Base-by-base conservation (phyloP, 2,329 filamentous ascomycete genomes). In the Talaromyces piceae region DNA sequence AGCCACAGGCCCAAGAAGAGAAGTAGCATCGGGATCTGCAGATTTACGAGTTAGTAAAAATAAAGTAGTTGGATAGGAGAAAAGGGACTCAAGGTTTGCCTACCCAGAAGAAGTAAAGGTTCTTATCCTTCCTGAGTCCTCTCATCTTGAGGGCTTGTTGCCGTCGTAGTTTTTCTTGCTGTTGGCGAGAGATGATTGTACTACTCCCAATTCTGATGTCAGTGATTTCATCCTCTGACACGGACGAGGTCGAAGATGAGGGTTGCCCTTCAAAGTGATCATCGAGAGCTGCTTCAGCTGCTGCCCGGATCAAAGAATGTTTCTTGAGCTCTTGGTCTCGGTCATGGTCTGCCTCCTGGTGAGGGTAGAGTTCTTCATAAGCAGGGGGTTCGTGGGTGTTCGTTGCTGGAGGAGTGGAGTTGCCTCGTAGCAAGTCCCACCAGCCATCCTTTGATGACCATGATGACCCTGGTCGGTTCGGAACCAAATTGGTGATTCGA, bases 281-380 rank as follows among this genome's bases (percentile, higher is more conserved):
- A 56, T 76, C 73, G 23, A 71, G 49, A 22, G 67, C 69, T 18
- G 72, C 68, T 45, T 76, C 73, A 2, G 69, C 61, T 18, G 69
- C 71, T 5, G 73, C 73, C 50, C 64, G 66, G 11, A 74, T 47
- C 37, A 71, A 58, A n/a, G 67, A 70, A 8, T 63, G 64, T 50
- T 73, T 73, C 52, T 76, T 74, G 5, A 72, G 59, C 33, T 54
- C 52, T 18, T 41, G 52, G 25, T 69, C 69, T 31, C 61, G 64
- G 43, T 73, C 70, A 41, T 63, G 66, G 20, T 59, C 59, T 26
- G 58, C 53, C 27, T 65, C 65, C 22, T 69, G 63, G 37, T 66
- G 64, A 4, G 86, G 87, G 64, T 83, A 93, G 25, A 93, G 80
- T 45, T 91, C 88, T 49, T 90, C 83, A 57, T 93, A 93, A 0